phyloP scores from a whole-genome alignment of 2,329 filamentous ascomycete genomes.

The Fusarium sp. region DNA sequence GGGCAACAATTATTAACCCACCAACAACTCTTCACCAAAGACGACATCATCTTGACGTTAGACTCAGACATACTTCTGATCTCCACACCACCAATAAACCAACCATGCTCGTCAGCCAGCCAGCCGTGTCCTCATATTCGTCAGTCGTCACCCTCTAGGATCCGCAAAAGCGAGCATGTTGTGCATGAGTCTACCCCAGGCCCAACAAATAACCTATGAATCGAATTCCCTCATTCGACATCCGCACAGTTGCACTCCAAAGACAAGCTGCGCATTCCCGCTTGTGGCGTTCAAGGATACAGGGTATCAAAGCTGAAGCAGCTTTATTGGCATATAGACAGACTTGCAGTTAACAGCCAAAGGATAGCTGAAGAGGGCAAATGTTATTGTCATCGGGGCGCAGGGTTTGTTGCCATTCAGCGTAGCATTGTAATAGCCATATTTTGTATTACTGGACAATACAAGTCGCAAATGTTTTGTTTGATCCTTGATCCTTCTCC shows the following conservation, averaged over 20 bases:
- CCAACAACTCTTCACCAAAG: neutral
- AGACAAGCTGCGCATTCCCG: constrained; percentile 18
- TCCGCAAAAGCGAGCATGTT: constrained; percentile 41
- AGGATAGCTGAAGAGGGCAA: neutral
- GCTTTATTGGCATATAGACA: neutral
- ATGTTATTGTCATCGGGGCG: neutral
- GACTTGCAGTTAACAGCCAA: neutral
- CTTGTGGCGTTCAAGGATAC: constrained; percentile 14
- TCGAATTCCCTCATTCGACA: constrained; percentile 7
- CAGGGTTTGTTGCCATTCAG: neutral
- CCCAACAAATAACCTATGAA: constrained; percentile 32
- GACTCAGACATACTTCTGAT: constrained; percentile 23
- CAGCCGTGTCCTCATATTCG: constrained; percentile 8
- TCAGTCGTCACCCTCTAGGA: constrained; percentile 11
- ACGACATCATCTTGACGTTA: constrained; percentile 38
- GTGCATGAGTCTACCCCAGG: constrained; percentile 35
- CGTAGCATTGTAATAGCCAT: neutral
- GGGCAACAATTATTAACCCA: constrained; percentile 1
- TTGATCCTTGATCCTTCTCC: constrained; percentile 2
- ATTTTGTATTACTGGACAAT: neutral
- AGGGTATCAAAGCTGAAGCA: neutral
- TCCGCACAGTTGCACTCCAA: neutral
- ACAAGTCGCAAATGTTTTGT: neutral
- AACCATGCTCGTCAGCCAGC: constrained; percentile 1
- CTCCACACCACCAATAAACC: constrained; percentile 33